Percentiles rank a stretch among this genome's conserved stretches.
Evolutionary conservation across 2,329 filamentous ascomycete genomes (phyloP).

Genomic region (Periconia macrospinosa): DNA sequence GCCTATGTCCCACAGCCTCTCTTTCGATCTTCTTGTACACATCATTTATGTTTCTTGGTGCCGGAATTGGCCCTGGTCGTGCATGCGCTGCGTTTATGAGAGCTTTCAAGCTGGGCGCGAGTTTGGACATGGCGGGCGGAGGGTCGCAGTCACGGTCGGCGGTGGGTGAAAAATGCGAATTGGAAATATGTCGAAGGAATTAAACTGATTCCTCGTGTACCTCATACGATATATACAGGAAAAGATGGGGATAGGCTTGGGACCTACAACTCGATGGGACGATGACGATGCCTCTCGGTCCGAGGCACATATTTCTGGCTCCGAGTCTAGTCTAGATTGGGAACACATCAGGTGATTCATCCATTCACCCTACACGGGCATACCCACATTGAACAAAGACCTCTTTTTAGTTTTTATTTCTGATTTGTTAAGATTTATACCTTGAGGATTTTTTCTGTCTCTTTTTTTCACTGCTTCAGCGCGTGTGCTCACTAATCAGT

Average conservation of each 20-base stretch:
- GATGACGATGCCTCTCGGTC: background rate
- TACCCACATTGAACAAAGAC: no score
- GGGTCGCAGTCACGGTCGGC: no score
- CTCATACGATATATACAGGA: background rate
- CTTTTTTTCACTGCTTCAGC: no score
- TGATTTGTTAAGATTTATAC: no score
- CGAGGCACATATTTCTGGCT: background rate
- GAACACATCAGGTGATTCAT: background rate
- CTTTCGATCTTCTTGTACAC: conserved; percentile 35
- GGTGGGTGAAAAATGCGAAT: background rate
- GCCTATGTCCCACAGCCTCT: conserved; percentile 31
- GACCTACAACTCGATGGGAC: background rate
- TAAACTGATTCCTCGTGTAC: background rate
- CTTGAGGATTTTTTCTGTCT: no score
- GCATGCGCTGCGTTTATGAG: conserved; percentile 40
- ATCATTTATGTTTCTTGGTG: conserved; percentile 32
- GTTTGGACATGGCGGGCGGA: conserved; percentile 36
- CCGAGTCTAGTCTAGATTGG: background rate
- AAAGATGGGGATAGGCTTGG: background rate
- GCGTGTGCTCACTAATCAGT: no score
- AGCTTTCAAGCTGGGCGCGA: conserved; percentile 37
- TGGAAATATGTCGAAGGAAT: background rate
- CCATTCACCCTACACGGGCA: no score
- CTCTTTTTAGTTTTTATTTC: no score
- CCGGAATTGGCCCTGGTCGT: conserved; percentile 38